Evolutionary conservation across 164 flowering plant genomes (phyloP).

Genomic region (Tinospora cordifolia): DNA sequence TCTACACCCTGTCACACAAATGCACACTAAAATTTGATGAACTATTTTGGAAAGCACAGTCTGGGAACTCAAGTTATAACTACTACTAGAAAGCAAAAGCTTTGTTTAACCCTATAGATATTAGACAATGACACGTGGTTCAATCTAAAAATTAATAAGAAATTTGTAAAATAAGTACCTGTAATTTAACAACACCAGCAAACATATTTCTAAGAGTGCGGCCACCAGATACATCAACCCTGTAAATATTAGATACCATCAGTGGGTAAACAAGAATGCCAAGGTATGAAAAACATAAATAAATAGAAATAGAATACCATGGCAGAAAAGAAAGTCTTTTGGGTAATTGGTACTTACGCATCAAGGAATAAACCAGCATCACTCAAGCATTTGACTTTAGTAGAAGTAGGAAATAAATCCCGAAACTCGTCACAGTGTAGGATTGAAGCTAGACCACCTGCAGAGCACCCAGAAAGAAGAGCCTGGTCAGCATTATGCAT

Average conservation of each 20-base stretch:
- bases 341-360: conserved; percentile 41
- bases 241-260: conserved; percentile 19
- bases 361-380: conserved; percentile 94
- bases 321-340: conserved; percentile 1
- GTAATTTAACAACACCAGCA: conserved; percentile 65
- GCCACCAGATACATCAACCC: conserved; percentile 68
- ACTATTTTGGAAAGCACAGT: neutral
- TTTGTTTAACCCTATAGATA: too few relatives aligned
- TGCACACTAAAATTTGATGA: neutral
- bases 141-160: too few relatives aligned
- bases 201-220: conserved; percentile 53
- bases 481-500: conserved; percentile 79
- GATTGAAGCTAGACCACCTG: conserved; percentile 90
- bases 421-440: conserved; percentile 84
- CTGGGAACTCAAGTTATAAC: neutral
- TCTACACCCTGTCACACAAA: conserved; percentile 38
- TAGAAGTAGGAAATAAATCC: conserved; percentile 42
- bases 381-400: conserved; percentile 84
- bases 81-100: neutral
- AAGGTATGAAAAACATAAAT: neutral
- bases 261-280: neutral
- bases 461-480: conserved; percentile 98
- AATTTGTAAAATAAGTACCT: conserved; percentile 34
- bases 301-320: neutral
- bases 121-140: too few relatives aligned